A percentile compares a stretch with the other conserved stretches of the same genome.
These are phyloP conservation scores for Boletus bicolor DNA, from an alignment of 768 basidiomycete genomes.

Conservation along the genomic window DNA sequence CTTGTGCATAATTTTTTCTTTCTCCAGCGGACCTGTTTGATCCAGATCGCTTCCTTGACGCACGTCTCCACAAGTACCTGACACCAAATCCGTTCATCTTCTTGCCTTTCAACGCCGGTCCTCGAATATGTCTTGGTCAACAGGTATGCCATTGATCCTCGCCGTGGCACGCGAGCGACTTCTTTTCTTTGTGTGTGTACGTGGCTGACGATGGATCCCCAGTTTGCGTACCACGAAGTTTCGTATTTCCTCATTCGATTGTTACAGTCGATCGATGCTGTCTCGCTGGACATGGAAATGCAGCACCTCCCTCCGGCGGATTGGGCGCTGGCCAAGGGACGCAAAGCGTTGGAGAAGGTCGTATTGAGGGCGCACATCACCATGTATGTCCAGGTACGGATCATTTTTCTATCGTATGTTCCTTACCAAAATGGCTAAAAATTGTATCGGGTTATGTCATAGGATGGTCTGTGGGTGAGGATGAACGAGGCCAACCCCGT, in stretches of 20 bases:
- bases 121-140: slow-evolving; percentile 59
- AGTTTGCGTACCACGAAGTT: slow-evolving; percentile 57
- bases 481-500: slow-evolving; percentile 18
- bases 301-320: slow-evolving; percentile 33
- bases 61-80: slow-evolving; percentile 50
- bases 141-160: slow-evolving; percentile 25
- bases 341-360: slow-evolving; percentile 41
- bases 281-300: slow-evolving; percentile 38
- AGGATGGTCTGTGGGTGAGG: slow-evolving; percentile 28
- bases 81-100: slow-evolving; percentile 65
- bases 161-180: not conserved
- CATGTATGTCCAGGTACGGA: slow-evolving; percentile 40
- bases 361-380: slow-evolving; percentile 40
- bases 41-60: slow-evolving; percentile 64
- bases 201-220: not conserved
- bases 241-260: slow-evolving; percentile 54
- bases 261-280: slow-evolving; percentile 44
- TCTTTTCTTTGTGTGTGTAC: not conserved
- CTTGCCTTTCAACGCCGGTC: slow-evolving; percentile 66
- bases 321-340: slow-evolving; percentile 33
- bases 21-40: slow-evolving; percentile 43
- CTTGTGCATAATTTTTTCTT: not conserved
- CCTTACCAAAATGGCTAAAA: not conserved
- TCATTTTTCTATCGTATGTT: not conserved
- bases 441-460: no score